These are phyloP conservation scores for Ramaria sp. DNA, from an alignment of 768 basidiomycete species.

Conservation along the genomic window DNA sequence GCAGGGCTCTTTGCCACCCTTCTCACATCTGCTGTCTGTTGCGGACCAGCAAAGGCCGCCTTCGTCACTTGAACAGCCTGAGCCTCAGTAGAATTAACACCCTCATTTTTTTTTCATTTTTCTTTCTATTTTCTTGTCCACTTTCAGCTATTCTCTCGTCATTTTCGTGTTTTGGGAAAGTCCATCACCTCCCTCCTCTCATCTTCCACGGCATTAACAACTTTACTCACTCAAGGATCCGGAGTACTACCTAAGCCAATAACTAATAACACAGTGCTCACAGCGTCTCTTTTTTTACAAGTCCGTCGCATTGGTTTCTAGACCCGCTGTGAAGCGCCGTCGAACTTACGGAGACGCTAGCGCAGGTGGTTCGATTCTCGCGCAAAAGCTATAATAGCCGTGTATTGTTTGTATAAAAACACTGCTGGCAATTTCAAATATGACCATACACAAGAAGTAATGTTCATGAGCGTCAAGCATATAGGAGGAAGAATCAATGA, in stretches of 20 bases:
- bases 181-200: neutral
- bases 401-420: constrained; percentile 6
- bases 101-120: constrained; percentile 14
- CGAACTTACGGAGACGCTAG: neutral
- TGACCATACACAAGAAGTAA: neutral
- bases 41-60: constrained; percentile 54
- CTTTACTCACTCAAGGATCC: neutral
- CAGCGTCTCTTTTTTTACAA: constrained; percentile 3
- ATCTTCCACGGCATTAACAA: constrained; percentile 10
- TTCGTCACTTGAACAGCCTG: constrained; percentile 7
- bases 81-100: constrained; percentile 11
- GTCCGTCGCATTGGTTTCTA: constrained; percentile 7
- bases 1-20: constrained; percentile 53
- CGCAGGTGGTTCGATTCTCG: neutral
- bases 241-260: constrained; percentile 5
- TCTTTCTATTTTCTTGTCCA: constrained; percentile 11
- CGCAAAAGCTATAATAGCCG: constrained; percentile 5
- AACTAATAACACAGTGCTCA: constrained; percentile 1
- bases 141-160: constrained; percentile 20
- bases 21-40: constrained; percentile 72
- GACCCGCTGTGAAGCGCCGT: neutral
- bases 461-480: neutral
- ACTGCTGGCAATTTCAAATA: neutral
- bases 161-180: constrained; percentile 14
- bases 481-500: neutral